Percentiles rank a stretch among this genome's conserved stretches.
Conservation (phyloP, 257 asterid species). For the Verbena officinalis region DNA sequence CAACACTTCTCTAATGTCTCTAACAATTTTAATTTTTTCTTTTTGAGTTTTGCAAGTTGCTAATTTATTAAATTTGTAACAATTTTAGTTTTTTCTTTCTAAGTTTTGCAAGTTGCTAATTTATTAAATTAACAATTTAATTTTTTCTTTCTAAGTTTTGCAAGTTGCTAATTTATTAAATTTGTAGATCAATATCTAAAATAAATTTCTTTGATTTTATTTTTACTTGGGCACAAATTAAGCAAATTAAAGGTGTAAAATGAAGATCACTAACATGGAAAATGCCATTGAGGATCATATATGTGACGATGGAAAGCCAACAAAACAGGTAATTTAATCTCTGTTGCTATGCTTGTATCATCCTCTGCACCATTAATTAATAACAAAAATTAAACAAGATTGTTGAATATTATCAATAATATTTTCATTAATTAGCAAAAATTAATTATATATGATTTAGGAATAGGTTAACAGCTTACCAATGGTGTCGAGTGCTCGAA, state of each 20-base stretch:
- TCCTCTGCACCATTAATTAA: constrained; percentile 73
- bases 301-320: constrained; percentile 79
- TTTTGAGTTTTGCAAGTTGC: too few relatives aligned
- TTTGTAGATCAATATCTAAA: too few relatives aligned
- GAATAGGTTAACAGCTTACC: constrained; percentile 52
- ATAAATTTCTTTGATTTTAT: too few relatives aligned
- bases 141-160: too few relatives aligned
- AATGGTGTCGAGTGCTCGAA: constrained; percentile 96
- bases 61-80: too few relatives aligned
- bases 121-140: too few relatives aligned
- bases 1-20: too few relatives aligned
- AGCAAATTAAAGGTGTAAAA: constrained; percentile 13
- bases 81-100: too few relatives aligned
- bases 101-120: too few relatives aligned
- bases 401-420: neutral
- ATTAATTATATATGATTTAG: neutral
- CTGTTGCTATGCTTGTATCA: constrained; percentile 86
- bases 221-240: too few relatives aligned
- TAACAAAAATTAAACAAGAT: neutral
- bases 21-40: too few relatives aligned
- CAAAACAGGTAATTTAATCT: constrained; percentile 85
- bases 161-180: too few relatives aligned
- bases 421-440: constrained; percentile 11
- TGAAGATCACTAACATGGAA: constrained; percentile 81
- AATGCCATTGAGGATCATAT: constrained; percentile 85